Evolutionary conservation across 331 rosid species (phyloP).

Genomic region (Cydonia oblonga): DNA sequence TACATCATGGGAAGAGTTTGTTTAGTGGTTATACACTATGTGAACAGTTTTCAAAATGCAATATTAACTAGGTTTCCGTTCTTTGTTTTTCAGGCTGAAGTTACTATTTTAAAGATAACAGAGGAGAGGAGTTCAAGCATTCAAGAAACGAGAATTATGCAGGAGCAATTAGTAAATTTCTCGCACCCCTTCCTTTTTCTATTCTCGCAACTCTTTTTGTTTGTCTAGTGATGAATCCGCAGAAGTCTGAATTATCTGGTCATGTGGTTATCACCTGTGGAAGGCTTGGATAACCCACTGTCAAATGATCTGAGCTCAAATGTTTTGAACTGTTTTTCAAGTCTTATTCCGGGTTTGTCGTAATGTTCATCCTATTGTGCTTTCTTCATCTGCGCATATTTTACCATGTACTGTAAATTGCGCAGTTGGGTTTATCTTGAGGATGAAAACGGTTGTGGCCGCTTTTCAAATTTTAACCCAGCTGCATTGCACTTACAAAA

Average conservation of each 20-base stretch:
- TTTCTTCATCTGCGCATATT: background rate
- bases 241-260: background rate
- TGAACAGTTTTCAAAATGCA: background rate
- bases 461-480: too few species aligned
- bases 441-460: background rate
- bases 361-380: background rate
- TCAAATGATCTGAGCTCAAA: background rate
- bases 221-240: background rate
- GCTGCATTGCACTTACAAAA: background rate
- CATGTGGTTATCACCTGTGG: background rate
- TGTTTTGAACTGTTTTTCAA: background rate
- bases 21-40: background rate
- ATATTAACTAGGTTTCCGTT: background rate
- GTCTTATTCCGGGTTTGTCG: background rate
- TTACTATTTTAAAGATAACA: constrained; percentile 52
- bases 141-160: constrained; percentile 42
- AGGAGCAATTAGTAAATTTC: constrained; percentile 52
- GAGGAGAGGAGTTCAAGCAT: constrained; percentile 65
- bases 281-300: background rate
- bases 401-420: background rate
- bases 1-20: background rate
- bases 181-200: background rate
- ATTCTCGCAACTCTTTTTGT: background rate
- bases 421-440: background rate
- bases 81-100: constrained; percentile 53